These are phyloP conservation scores for Didymella lethalis DNA, from an alignment of 2,329 filamentous ascomycete species.

Conservation along the genomic window DNA sequence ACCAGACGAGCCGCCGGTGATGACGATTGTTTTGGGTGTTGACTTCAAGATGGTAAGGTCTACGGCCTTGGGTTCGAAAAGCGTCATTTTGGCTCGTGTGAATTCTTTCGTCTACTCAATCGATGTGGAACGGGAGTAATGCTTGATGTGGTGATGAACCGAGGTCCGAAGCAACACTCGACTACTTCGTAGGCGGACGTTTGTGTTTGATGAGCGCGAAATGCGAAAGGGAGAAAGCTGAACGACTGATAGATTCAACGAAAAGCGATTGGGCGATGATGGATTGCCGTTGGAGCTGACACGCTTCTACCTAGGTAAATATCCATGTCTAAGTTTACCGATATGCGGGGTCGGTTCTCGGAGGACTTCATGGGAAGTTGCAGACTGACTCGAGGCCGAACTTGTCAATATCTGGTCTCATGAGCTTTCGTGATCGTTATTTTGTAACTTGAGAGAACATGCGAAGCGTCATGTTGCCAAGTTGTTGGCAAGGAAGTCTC, in stretches of 20 bases:
- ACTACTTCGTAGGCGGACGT: not conserved
- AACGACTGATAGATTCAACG: not conserved
- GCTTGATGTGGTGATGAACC: conserved; percentile 3
- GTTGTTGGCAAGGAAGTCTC: not conserved
- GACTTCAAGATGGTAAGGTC: conserved; percentile 33
- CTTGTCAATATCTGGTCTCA: not conserved
- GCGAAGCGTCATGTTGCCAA: not conserved
- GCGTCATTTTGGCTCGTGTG: conserved; percentile 28
- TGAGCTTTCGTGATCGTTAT: not conserved
- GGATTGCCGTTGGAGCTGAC: not conserved
- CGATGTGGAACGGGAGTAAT: not conserved
- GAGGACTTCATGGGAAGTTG: not conserved
- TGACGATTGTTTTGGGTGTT: conserved; percentile 46
- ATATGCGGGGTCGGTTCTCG: conserved; percentile 30
- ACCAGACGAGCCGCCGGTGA: conserved; percentile 53
- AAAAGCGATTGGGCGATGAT: not conserved
- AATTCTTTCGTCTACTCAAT: not conserved
- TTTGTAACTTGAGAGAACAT: not conserved
- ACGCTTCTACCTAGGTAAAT: conserved; percentile 11
- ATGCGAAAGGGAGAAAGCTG: not conserved
- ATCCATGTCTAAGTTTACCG: conserved; percentile 14
- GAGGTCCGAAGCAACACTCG: conserved; percentile 4
- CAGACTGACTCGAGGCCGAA: conserved; percentile 7
- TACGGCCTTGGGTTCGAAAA: conserved; percentile 35
- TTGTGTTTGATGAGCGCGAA: not conserved